Evolutionary conservation across 2,329 filamentous ascomycete species (phyloP), one percentile per base, ranked within the genome.

Genomic region (Cryphonectria carpinicola): DNA sequence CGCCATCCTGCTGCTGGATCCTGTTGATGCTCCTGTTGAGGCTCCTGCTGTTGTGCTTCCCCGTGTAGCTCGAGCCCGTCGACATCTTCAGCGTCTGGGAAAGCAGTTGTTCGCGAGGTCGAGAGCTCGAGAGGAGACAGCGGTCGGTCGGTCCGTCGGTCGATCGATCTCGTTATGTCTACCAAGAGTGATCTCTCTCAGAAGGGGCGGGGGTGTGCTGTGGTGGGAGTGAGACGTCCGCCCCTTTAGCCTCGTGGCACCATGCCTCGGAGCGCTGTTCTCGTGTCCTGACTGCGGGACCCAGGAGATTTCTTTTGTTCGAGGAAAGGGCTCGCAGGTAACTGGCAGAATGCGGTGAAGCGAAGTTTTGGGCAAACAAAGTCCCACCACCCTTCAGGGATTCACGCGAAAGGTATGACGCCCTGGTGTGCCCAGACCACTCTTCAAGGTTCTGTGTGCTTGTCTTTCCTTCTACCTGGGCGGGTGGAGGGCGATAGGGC

Each of bases 61-160:
- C 82, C 60, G 85, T 85, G 73, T 81, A 81, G 74, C 82, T 84
- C 74, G 86, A 87, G 62, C 82, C 81, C 73, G 83, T 82, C 76
- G 86, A 88, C 86, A 88, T 88, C 73, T 73, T 71, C 74, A 72
- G 49, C 25, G 39, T n/a, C 43, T 52, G 54, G 54, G 65, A n/a
- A 28, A 41, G 22, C 56, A 28, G 32, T 35, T 43, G 46, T 56
- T 65, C 64, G 46, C 35, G 70, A 41, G 58, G 66, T 62, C 49
- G 49, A 61, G 66, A 68, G 69, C 32, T 39, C 35, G 28, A 28
- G 14, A 32, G n/a, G 8, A n/a, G 11, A 19, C n/a, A 39, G 10
- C 5, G 61, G 22, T 63, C 37, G 37, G 32, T 22, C 35, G 35
- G 19, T n/a, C 19, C 35, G 37, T 28, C 25, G 56, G 35, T 32